phyloP scores from a whole-genome alignment of 2,329 filamentous ascomycete species.

The Cladophialophora carrionii region DNA sequence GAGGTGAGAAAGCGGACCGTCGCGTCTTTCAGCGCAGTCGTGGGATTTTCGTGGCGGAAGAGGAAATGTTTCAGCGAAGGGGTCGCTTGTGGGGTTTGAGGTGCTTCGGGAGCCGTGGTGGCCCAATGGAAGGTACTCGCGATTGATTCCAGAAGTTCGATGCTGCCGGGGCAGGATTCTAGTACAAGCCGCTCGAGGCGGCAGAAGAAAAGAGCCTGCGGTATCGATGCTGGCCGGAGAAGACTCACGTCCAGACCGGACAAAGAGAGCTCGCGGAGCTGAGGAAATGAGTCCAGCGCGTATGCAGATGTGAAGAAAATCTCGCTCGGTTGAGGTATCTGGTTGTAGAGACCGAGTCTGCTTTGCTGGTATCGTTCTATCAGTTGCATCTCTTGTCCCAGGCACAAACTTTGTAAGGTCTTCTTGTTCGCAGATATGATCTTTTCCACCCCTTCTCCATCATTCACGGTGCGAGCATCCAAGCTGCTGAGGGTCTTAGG shows the following conservation, averaged over 20 bases:
- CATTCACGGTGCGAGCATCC: conserved; percentile 35
- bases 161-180: conserved; percentile 36
- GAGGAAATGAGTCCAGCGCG: conserved; percentile 28
- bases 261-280: conserved; percentile 34
- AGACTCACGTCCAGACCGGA: conserved; percentile 31
- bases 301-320: conserved; percentile 26
- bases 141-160: conserved; percentile 32
- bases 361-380: conserved; percentile 31
- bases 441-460: conserved; percentile 32
- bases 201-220: conserved; percentile 32
- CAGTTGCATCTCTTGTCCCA: conserved; percentile 38
- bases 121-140: conserved; percentile 33
- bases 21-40: conserved; percentile 32
- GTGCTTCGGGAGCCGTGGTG: conserved; percentile 26
- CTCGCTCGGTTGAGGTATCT: conserved; percentile 31
- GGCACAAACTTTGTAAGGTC: conserved; percentile 30
- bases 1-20: conserved; percentile 35
- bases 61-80: conserved; percentile 35
- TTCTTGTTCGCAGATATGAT: conserved; percentile 33
- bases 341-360: conserved; percentile 24
- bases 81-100: conserved; percentile 23
- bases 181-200: conserved; percentile 32
- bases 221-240: conserved; percentile 30
- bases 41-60: conserved; percentile 36
- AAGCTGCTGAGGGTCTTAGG: conserved; percentile 32